A percentile compares a stretch with the other conserved stretches of the same genome.
phyloP scores from a whole-genome alignment of 345 rosid species.

The Sisymbrium irio region DNA sequence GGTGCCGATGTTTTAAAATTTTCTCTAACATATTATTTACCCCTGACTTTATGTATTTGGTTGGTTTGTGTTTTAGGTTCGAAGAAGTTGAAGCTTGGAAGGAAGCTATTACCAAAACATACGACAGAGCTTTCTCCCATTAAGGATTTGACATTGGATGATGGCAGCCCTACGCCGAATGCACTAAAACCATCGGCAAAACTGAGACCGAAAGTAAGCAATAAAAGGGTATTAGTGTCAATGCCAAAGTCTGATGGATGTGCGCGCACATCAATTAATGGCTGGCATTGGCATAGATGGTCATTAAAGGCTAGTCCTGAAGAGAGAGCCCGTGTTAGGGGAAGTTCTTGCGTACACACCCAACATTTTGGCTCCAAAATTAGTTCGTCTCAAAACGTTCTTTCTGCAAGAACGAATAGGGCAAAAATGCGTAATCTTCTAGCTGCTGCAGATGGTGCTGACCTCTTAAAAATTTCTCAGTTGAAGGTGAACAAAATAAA shows the following conservation, averaged over 20 bases:
- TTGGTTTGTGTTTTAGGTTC: slow-evolving; percentile 36
- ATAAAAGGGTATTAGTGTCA: slow-evolving; percentile 39
- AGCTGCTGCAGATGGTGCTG: slow-evolving; percentile 98
- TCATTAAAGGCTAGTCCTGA: slow-evolving; percentile 72
- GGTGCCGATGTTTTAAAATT: not conserved
- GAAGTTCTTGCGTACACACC: slow-evolving; percentile 40
- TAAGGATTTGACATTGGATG: slow-evolving; percentile 42
- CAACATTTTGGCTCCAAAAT: slow-evolving; percentile 49
- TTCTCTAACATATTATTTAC: slow-evolving; percentile 2
- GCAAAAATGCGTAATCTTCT: slow-evolving; percentile 94
- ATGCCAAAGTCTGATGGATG: slow-evolving; percentile 81
- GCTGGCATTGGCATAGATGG: slow-evolving; percentile 96
- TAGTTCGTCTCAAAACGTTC: slow-evolving; percentile 58
- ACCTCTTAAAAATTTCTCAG: slow-evolving; percentile 86
- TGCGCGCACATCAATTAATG: slow-evolving; percentile 88
- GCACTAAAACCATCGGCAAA: slow-evolving; percentile 32
- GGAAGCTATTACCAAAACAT: slow-evolving; percentile 43
- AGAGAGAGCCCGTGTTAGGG: slow-evolving; percentile 79
- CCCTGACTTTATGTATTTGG: slow-evolving; percentile 11
- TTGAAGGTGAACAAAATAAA: slow-evolving; percentile 58
- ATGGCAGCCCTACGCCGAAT: slow-evolving; percentile 37
- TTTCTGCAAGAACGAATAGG: slow-evolving; percentile 96
- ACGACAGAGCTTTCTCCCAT: slow-evolving; percentile 29
- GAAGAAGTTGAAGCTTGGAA: slow-evolving; percentile 47
- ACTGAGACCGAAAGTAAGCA: slow-evolving; percentile 36